A percentile compares a stretch with the other conserved stretches of the same genome.
phyloP scores from a whole-genome alignment of 2,329 filamentous ascomycete species.

The Colletotrichum gloeosporioides region DNA sequence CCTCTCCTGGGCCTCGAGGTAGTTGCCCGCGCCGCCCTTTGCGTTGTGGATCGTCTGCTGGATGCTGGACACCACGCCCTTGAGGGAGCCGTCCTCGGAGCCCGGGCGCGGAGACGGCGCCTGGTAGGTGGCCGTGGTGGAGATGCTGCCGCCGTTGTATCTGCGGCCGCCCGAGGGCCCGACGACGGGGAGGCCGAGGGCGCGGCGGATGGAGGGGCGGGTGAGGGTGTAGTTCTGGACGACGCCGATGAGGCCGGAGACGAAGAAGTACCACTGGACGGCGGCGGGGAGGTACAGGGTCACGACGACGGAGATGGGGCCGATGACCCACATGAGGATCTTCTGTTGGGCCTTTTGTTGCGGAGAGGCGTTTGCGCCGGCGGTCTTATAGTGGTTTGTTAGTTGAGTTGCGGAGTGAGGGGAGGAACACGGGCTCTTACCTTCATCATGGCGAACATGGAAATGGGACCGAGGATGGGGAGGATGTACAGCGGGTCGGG shows the following conservation, averaged over 20 bases:
- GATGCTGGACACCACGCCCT: conserved; percentile 37
- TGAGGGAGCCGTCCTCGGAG: conserved; percentile 33
- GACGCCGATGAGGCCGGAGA: conserved; percentile 35
- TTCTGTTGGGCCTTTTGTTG: conserved; percentile 42
- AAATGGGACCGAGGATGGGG: conserved; percentile 63
- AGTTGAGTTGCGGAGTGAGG: not conserved
- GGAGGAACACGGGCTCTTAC: conserved; percentile 34
- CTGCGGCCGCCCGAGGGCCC: not conserved
- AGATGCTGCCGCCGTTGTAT: conserved; percentile 16
- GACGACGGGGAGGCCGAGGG: conserved; percentile 41
- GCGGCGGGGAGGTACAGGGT: conserved; percentile 54
- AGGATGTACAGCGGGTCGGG: conserved; percentile 81
- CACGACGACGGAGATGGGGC: conserved; percentile 46
- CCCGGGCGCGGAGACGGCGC: conserved; percentile 13
- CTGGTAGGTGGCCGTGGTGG: conserved; percentile 32
- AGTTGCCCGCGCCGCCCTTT: conserved; percentile 33
- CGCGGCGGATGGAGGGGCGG: conserved; percentile 43
- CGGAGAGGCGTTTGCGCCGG: conserved; percentile 27
- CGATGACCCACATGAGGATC: conserved; percentile 48
- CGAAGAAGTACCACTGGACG: conserved; percentile 55
- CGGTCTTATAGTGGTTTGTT: conserved; percentile 20
- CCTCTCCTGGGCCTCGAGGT: conserved; percentile 31
- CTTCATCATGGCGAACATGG: conserved; percentile 63
- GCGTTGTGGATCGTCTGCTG: conserved; percentile 43
- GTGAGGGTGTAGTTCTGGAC: conserved; percentile 42